Evolutionary conservation across 352 stramenopile genomes (phyloP).

Genomic region (Blastocystis sp.): DNA sequence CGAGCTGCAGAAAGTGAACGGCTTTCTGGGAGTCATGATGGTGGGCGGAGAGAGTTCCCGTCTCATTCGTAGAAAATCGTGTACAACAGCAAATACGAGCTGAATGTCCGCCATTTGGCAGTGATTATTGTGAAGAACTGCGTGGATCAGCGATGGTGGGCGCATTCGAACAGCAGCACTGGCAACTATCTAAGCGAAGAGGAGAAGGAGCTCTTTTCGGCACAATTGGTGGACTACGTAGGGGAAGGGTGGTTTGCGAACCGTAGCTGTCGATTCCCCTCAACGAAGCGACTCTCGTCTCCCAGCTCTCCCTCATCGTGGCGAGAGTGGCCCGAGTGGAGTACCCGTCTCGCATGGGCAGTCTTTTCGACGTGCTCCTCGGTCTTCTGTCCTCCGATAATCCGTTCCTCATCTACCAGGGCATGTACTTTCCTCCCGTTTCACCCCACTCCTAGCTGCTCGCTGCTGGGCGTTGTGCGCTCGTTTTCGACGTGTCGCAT

Average conservation of each 20-base stretch:
- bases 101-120: constrained; percentile 50
- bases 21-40: constrained; percentile 38
- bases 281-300: constrained; percentile 9
- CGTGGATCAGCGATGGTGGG: constrained; percentile 49
- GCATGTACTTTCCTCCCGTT: not conserved
- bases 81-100: constrained; percentile 24
- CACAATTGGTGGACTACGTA: constrained; percentile 1
- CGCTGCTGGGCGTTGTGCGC: not conserved
- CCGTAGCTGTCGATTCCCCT: constrained; percentile 37
- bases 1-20: not conserved
- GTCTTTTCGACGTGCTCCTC: constrained; percentile 18
- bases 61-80: constrained; percentile 40
- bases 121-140: constrained; percentile 66
- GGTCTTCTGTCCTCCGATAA: not conserved
- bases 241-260: not conserved
- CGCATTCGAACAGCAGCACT: not conserved
- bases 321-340: constrained; percentile 45
- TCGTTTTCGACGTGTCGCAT: constrained; percentile 55
- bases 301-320: constrained; percentile 49
- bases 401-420: constrained; percentile 6
- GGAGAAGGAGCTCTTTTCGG: constrained; percentile 8
- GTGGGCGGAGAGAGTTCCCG: not conserved
- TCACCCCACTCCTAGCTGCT: not conserved
- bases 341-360: constrained; percentile 27
- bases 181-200: constrained; percentile 42